A percentile compares a stretch with the other conserved stretches of the same genome.
These are phyloP conservation scores for Scedosporium minutisporum DNA, from an alignment of 2,329 filamentous ascomycete genomes.

Conservation along the genomic window DNA sequence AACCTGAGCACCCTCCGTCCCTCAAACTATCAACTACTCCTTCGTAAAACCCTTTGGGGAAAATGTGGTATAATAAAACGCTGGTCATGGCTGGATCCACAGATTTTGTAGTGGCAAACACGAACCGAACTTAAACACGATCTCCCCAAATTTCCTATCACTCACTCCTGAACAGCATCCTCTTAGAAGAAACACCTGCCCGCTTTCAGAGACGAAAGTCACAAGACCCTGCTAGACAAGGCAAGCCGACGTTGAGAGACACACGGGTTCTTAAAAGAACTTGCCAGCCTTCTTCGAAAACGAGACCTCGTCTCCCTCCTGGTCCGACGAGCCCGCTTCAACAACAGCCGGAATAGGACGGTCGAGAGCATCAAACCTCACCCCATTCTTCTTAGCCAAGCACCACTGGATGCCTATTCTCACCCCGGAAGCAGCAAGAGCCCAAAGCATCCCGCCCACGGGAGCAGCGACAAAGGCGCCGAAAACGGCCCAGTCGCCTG, in stretches of 20 bases:
- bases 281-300: constrained; percentile 34
- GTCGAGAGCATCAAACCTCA: constrained; percentile 48
- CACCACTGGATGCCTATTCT: constrained; percentile 51
- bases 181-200: background rate
- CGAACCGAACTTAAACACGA: background rate
- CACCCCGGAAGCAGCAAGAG: constrained; percentile 49
- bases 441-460: constrained; percentile 65
- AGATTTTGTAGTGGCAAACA: background rate
- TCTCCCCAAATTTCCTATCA: background rate
- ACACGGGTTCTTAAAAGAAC: constrained; percentile 35
- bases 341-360: constrained; percentile 6
- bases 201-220: too few relatives aligned
- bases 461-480: constrained; percentile 76
- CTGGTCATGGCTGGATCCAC: background rate
- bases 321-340: constrained; percentile 17
- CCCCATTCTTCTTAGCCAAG: constrained; percentile 46
- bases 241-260: background rate
- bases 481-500: constrained; percentile 71
- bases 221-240: too few relatives aligned
- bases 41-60: background rate
- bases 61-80: background rate
- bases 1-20: background rate
- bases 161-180: background rate
- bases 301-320: constrained; percentile 16
- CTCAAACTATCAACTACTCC: background rate